Percentiles rank a stretch among this genome's conserved stretches.
Conservation (phyloP, 495 filamentous ascomycete genomes). For the Stereocaulon alpinum region DNA sequence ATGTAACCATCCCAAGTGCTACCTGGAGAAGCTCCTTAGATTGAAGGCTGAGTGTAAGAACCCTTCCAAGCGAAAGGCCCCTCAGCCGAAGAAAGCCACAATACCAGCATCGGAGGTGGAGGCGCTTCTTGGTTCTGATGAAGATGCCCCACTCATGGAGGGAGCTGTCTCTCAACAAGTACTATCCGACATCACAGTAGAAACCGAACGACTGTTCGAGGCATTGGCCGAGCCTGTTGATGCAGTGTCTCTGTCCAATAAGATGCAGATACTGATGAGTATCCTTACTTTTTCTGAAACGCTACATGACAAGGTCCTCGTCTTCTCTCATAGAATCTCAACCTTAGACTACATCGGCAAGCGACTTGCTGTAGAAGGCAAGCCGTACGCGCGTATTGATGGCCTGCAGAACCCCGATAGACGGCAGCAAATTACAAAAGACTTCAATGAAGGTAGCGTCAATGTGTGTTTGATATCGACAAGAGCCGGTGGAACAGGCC, state of each 20-base stretch:
- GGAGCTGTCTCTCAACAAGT: constrained; percentile 26
- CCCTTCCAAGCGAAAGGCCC: background rate
- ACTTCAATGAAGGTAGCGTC: constrained; percentile 47
- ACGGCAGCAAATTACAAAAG: constrained; percentile 51
- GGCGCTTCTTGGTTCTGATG: constrained; percentile 11
- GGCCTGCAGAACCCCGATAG: constrained; percentile 42
- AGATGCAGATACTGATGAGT: constrained; percentile 50
- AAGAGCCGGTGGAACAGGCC: constrained; percentile 64
- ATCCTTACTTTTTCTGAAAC: constrained; percentile 54
- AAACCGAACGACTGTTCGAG: constrained; percentile 28
- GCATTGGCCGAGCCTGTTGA: constrained; percentile 24
- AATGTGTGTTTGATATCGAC: constrained; percentile 74
- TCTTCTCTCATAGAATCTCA: constrained; percentile 66
- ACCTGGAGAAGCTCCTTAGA: constrained; percentile 43
- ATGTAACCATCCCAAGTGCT: constrained; percentile 65
- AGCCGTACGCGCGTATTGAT: constrained; percentile 51
- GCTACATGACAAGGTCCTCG: constrained; percentile 55
- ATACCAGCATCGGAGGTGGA: background rate
- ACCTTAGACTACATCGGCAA: constrained; percentile 60
- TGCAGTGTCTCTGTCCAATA: constrained; percentile 46
- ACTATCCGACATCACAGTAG: constrained; percentile 24
- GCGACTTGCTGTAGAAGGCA: constrained; percentile 35
- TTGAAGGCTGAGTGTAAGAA: background rate
- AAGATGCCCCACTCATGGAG: constrained; percentile 25
- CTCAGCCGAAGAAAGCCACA: background rate